Conservation (phyloP, 2,329 filamentous ascomycete genomes). For the Clarireedia hainanense region DNA sequence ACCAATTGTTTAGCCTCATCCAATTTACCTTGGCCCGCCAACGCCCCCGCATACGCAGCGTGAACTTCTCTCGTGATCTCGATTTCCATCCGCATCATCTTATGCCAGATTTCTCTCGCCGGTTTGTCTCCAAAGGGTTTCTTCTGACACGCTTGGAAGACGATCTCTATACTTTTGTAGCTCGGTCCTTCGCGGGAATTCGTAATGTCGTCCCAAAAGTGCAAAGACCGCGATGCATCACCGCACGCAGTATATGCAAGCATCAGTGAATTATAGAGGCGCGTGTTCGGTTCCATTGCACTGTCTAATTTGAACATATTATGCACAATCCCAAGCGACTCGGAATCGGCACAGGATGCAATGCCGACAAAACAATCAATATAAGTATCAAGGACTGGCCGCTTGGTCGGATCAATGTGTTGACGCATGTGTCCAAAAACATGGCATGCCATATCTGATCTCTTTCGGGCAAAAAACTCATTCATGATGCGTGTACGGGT, state of each 20-base stretch:
- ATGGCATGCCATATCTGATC: constrained; percentile 76
- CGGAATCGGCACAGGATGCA: constrained; percentile 48
- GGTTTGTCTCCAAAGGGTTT: constrained; percentile 48
- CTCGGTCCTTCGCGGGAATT: constrained; percentile 78
- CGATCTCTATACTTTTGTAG: constrained; percentile 70
- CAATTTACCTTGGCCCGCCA: constrained; percentile 65
- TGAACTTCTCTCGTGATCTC: constrained; percentile 68
- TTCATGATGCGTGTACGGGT: constrained; percentile 70
- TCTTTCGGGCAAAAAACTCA: constrained; percentile 67
- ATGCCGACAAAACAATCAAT: constrained; percentile 70
- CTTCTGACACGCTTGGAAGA: constrained; percentile 70
- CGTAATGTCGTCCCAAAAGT: constrained; percentile 81
- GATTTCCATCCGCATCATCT: constrained; percentile 67
- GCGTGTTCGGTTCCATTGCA: constrained; percentile 68
- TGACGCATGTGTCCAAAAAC: constrained; percentile 94
- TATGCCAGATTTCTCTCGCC: constrained; percentile 62
- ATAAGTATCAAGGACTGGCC: constrained; percentile 70
- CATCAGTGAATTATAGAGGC: constrained; percentile 78
- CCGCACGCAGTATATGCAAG: constrained; percentile 70
- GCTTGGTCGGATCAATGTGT: constrained; percentile 52
- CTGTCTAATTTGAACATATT: constrained; percentile 93
- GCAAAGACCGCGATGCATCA: constrained; percentile 57
- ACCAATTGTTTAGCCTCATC: constrained; percentile 61
- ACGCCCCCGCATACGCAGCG: constrained; percentile 65
- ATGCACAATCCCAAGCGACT: constrained; percentile 68